These are phyloP conservation scores for Austroboletus niveus DNA, from an alignment of 1,284 basidiomycete genomes.

Conservation along the genomic window DNA sequence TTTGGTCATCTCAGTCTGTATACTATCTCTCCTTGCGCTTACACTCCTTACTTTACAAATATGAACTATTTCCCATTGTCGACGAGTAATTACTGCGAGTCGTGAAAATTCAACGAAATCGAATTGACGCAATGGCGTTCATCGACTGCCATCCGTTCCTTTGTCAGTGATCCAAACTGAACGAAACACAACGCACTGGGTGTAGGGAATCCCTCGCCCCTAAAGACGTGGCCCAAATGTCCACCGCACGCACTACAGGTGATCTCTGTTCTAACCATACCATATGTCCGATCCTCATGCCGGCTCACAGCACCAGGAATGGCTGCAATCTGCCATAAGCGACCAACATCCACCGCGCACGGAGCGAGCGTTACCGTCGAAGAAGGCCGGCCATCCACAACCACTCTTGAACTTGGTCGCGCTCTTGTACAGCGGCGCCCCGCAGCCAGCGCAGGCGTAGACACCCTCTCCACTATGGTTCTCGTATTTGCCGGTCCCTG, in stretches of 20 bases:
- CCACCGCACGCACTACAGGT: slow-evolving; percentile 85
- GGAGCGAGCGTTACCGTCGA: slow-evolving; percentile 58
- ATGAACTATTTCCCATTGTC: slow-evolving; percentile 6
- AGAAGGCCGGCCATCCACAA: slow-evolving; percentile 98
- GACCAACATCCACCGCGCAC: neutral
- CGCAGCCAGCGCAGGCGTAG: slow-evolving; percentile 74
- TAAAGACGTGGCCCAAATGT: slow-evolving; percentile 93
- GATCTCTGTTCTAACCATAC: slow-evolving; percentile 72
- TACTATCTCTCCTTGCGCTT: slow-evolving; percentile 14
- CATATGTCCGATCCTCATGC: slow-evolving; percentile 58
- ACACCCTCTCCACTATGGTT: slow-evolving; percentile 64
- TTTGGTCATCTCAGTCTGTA: slow-evolving; percentile 24
- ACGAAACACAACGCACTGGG: slow-evolving; percentile 54
- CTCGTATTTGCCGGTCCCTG: slow-evolving; percentile 80
- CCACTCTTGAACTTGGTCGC: slow-evolving; percentile 91
- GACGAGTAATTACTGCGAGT: slow-evolving; percentile 22
- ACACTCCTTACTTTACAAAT: slow-evolving; percentile 21
- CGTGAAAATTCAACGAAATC: slow-evolving; percentile 77
- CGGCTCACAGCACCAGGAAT: slow-evolving; percentile 87
- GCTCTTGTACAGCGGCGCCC: slow-evolving; percentile 78
- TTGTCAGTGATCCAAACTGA: slow-evolving; percentile 19
- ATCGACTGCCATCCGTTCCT: slow-evolving; percentile 48
- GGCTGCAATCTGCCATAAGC: slow-evolving; percentile 43
- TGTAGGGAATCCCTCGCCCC: slow-evolving; percentile 77
- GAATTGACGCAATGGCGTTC: slow-evolving; percentile 93